Evolutionary conservation across 2,329 filamentous ascomycete species (phyloP), one percentile per base, ranked within the genome.

Genomic region (Nemania abortiva): DNA sequence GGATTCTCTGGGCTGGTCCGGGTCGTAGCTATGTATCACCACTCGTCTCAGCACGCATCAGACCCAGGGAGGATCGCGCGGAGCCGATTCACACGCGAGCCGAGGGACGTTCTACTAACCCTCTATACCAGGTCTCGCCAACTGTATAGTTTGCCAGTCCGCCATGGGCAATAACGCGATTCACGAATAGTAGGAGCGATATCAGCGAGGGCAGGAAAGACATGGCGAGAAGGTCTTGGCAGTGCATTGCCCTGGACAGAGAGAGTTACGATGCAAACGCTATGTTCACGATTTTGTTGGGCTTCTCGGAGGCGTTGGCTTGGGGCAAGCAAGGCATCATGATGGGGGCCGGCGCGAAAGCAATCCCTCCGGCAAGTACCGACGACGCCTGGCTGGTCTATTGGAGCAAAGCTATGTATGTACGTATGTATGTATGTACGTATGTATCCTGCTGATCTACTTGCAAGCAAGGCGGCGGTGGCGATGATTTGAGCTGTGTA

Each of bases 61-160:
- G 3, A 20, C 1, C 22, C n/a, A n/a, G n/a, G n/a, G n/a, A n/a
- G n/a, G n/a, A n/a, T n/a, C n/a, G n/a, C n/a, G n/a, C n/a, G n/a
- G n/a, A n/a, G n/a, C n/a, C n/a, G n/a, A n/a, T n/a, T n/a, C n/a
- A n/a, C n/a, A n/a, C n/a, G n/a, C n/a, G 15, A 50, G 5, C 2
- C 18, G 24, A 3, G n/a, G 56, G 13, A 15, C 37, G 18, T 18
- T 45, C 34, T 31, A 63, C 77, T 69, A 66, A 82, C 80, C 81
- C 81, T 74, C 79, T 75, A 59, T 82, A 82, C 81, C 81, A 82
- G 15, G 75, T 79, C 2, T 82, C 78, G 31, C 79, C 81, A 0
- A 83, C 81, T 2, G 81, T 82, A 70, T 82, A 83, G 70, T 82
- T 82, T 39, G 77, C 74, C 9, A 83, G 74, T 6, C 81, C 81